Base-by-base conservation (phyloP, 202 grass and related monocot genomes). In the Eragrostis tef region DNA sequence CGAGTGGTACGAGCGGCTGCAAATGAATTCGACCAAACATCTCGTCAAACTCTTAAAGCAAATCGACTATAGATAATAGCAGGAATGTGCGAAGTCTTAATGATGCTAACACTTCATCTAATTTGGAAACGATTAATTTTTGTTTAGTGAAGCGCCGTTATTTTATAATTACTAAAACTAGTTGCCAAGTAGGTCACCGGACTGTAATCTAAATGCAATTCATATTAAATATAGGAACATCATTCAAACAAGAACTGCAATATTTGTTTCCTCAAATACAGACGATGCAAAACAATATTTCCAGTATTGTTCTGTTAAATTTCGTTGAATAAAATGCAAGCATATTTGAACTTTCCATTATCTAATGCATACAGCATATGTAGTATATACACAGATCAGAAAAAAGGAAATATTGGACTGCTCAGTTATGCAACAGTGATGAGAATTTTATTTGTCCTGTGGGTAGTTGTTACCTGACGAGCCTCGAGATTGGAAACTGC, bases 401-500 rank as follows among this genome's bases (percentile, higher is more conserved):
- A 67, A 73, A 46, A n/a, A 26, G 48, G 16, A 46, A 67, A 41
- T 65, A 47, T 6, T 39, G n/a, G 47, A 53, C 31, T 50, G 5
- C 39, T 44, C 70, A 42, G 59, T 49, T 29, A 68, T 43, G 7
- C 8, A 26, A 58, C 4, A 66, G 9, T 79, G n/a, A 69, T 11
- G 61, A 22, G 0, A 53, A 85, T 76, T 85, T 56, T 75, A 22
- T 48, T 76, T 82, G 16, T 21, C 45, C 25, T 73, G 10, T 85
- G 77, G 6, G 58, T 61, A 81, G 49, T 84, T 65, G 51, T 94
- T 93, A 99, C 96, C 96, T 99, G 96, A 45, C 88, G 96, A 68
- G 96, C 96, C 87, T 99, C 96, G 36, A 99, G 87, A 89, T 94
- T 99, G 60, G 96, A 99, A 82, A 94, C 90, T 75, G 96, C 90